Evolutionary conservation across 2,329 filamentous ascomycete genomes (phyloP).

Genomic region (Ascochyta fabae): DNA sequence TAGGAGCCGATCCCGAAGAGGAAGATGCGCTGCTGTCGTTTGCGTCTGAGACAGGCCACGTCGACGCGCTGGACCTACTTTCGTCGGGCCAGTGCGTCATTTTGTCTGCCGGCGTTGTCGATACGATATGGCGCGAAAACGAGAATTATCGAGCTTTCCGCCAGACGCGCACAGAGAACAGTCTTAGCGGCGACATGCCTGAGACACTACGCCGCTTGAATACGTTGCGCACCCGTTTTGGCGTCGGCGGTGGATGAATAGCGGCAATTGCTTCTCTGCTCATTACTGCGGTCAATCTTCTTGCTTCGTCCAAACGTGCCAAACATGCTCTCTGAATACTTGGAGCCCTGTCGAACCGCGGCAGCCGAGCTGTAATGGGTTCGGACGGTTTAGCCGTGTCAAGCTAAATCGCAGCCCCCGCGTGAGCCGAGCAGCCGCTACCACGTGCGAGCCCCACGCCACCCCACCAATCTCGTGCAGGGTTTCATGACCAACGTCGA

Average conservation of each 20-base stretch:
- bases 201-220: constrained; percentile 43
- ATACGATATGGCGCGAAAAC: constrained; percentile 53
- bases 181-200: constrained; percentile 39
- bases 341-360: constrained; percentile 1
- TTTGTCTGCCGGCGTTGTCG: constrained; percentile 52
- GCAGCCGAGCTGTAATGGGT: not conserved
- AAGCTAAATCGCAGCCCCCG: not conserved
- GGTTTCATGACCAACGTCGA: constrained; percentile 1
- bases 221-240: constrained; percentile 42
- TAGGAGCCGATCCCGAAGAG: constrained; percentile 52
- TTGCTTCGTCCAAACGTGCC: not conserved
- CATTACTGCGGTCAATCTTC: not conserved
- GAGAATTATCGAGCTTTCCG: constrained; percentile 46
- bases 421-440: not conserved
- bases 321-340: not conserved
- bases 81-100: constrained; percentile 56
- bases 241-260: constrained; percentile 42
- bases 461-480: not conserved
- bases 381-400: not conserved
- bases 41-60: constrained; percentile 31
- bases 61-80: constrained; percentile 52
- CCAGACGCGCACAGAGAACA: constrained; percentile 35
- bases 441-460: constrained; percentile 14
- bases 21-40: constrained; percentile 38
- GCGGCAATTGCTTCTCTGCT: not conserved